A percentile compares a stretch with the other conserved stretches of the same genome.
Conservation (phyloP, 208 protist species). For the Herpetomonas tarakana region DNA sequence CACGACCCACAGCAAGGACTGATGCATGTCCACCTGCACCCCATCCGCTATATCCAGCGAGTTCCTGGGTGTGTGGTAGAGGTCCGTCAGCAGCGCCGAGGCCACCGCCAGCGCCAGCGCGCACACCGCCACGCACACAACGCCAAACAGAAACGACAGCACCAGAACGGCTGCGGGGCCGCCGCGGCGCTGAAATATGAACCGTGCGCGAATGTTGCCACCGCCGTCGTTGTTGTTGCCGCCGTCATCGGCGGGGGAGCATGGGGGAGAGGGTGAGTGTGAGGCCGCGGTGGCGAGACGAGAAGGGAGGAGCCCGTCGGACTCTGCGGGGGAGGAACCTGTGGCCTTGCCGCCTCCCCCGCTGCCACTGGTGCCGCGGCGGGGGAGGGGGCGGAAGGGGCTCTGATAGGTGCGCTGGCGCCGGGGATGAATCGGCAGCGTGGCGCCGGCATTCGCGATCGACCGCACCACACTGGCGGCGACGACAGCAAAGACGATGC, state of each 20-base stretch:
- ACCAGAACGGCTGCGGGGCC: slow-evolving; percentile 13
- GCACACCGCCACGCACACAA: slow-evolving; percentile 8
- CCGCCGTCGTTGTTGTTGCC: background rate
- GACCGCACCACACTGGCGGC: background rate
- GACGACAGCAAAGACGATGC: background rate
- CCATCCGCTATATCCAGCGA: slow-evolving; percentile 12
- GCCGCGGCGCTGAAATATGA: slow-evolving; percentile 9
- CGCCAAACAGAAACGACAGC: slow-evolving; percentile 7
- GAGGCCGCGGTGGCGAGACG: too few relatives aligned
- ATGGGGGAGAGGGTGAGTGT: background rate
- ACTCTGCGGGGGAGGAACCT: background rate
- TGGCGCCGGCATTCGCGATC: background rate
- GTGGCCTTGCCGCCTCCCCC: background rate
- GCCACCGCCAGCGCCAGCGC: slow-evolving; percentile 11
- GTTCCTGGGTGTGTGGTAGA: slow-evolving; percentile 12
- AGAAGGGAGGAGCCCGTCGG: background rate
- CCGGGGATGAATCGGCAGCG: background rate
- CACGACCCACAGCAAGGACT: slow-evolving; percentile 17
- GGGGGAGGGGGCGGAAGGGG: background rate
- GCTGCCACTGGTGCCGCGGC: background rate
- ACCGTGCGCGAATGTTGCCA: background rate
- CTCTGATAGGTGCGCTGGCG: background rate
- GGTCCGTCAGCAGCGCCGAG: slow-evolving; percentile 19
- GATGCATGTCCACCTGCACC: slow-evolving; percentile 24
- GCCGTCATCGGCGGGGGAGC: background rate